Evolutionary conservation across 805 yeast species (phyloP).

Genomic region (Candida glaebosa): DNA sequence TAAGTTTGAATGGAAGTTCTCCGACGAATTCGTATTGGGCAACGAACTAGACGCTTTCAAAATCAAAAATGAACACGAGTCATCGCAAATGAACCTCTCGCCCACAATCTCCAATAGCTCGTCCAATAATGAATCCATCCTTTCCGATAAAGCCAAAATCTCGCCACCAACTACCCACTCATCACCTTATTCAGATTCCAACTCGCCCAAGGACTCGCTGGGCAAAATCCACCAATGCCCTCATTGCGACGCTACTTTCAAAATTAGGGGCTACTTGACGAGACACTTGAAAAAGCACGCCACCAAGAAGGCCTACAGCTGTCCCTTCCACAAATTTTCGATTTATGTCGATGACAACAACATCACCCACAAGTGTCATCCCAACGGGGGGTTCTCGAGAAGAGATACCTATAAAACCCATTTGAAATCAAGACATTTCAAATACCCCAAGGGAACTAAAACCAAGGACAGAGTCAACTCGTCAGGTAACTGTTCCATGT

Average conservation of each 20-base stretch:
- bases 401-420: conserved; percentile 60
- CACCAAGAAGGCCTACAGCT: conserved; percentile 46
- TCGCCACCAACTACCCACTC: conserved; percentile 30
- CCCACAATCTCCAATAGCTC: conserved; percentile 40
- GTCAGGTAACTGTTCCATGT: conserved; percentile 53
- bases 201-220: conserved; percentile 12
- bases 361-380: conserved; percentile 47
- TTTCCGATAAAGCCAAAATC: conserved; percentile 15
- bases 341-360: conserved; percentile 37
- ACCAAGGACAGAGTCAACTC: conserved; percentile 40
- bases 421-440: conserved; percentile 53
- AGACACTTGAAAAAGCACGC: conserved; percentile 55
- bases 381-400: conserved; percentile 57
- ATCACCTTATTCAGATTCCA: conserved; percentile 16
- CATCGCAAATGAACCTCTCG: conserved; percentile 17
- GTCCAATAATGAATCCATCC: conserved; percentile 26
- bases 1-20: conserved; percentile 55
- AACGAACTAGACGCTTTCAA: conserved; percentile 28
- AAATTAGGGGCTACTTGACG: conserved; percentile 51
- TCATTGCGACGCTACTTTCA: conserved; percentile 47
- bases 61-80: conserved; percentile 4
- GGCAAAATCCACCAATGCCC: conserved; percentile 38
- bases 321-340: conserved; percentile 47
- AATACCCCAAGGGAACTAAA: conserved; percentile 53
- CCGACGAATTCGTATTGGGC: conserved; percentile 34